Evolutionary conservation across 1,284 basidiomycete genomes (phyloP), one percentile per base, ranked within the genome.

Genomic region (Malassezia nana): DNA sequence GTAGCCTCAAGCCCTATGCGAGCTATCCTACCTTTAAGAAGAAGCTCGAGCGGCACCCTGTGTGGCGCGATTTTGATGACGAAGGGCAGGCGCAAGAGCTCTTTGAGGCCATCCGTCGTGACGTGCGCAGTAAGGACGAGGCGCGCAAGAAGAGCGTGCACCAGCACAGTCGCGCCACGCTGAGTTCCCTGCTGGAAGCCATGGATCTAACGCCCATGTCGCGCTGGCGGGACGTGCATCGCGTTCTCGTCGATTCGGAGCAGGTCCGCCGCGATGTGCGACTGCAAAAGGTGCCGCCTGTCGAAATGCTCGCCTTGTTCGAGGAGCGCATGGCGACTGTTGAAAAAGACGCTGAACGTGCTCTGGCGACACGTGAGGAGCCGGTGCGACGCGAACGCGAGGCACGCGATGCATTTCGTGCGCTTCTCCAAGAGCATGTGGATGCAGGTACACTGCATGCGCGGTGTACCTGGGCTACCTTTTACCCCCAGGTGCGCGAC

Each of bases 391-490:
- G 46, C 16, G 65, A 70, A 29, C 55, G 69, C 9, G 52, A 65
- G 57, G 59, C 55, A 30, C 49, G 71, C 20, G 68, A 66, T 18
- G 66, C 52, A 4, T 72, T 65, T 48, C 56, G 87, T 82, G 78
- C 78, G 10, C 77, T 95, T 13, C 78, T 99, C 7, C 77, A 81
- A 43, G 83, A 83, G 52, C 77, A 94, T 10, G 77, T 84, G 8
- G 76, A 79, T 2, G 73, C 78, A 0, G 84, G 87, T 6, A 79
- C 83, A 46, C 81, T 98, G 73, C 83, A 81, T 46, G 83, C 89
- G 6, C 81, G 84, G 26, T 82, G 84, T 2, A 92, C 89, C 70
- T 98, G 91, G 91, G 89, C 89, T 74, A 80, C 86, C 30, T 80
- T 90, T 22, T 88, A 88, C 62, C 84, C 86, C 0, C 74, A 78